Conservation (phyloP, 164 flowering plant genomes). For the Akebia trifoliata region DNA sequence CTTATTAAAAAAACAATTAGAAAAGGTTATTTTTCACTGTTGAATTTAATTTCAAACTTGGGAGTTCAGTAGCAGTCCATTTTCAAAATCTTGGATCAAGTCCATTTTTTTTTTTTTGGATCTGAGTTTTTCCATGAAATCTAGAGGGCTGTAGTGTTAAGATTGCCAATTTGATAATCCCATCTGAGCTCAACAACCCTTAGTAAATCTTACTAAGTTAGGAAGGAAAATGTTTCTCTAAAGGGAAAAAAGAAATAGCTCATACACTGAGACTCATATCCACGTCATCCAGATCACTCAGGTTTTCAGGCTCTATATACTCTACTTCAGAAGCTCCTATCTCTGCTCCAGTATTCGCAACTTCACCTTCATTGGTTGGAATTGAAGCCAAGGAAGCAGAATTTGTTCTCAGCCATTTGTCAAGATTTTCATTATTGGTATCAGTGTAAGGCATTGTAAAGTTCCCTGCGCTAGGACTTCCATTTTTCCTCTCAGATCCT, state of each 20-base stretch:
- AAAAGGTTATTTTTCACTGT: too few relatives aligned
- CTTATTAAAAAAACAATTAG: too few relatives aligned
- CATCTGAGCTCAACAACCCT: too few relatives aligned
- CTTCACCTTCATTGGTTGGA: constrained; percentile 28
- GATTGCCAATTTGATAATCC: too few relatives aligned
- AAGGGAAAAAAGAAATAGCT: background rate
- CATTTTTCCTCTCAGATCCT: constrained; percentile 49
- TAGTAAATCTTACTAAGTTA: too few relatives aligned
- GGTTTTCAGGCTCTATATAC: constrained; percentile 73
- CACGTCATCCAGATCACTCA: constrained; percentile 61
- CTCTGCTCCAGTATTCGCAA: constrained; percentile 30
- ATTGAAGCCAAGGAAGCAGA: constrained; percentile 23
- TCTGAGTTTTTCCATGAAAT: too few relatives aligned
- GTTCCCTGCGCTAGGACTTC: constrained; percentile 35
- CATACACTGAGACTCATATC: constrained; percentile 51
- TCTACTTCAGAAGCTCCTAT: constrained; percentile 53
- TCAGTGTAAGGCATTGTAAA: constrained; percentile 32
- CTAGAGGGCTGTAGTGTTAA: too few relatives aligned
- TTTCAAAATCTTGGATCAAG: too few relatives aligned
- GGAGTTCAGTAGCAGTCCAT: background rate
- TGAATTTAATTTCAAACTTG: too few relatives aligned
- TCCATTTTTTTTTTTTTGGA: too few relatives aligned
- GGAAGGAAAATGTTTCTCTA: too few relatives aligned
- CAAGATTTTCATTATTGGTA: constrained; percentile 34
- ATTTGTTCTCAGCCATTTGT: constrained; percentile 30